Evolutionary conservation across 2,329 filamentous ascomycete species (phyloP).

Genomic region (Aspergillus tubingensis): DNA sequence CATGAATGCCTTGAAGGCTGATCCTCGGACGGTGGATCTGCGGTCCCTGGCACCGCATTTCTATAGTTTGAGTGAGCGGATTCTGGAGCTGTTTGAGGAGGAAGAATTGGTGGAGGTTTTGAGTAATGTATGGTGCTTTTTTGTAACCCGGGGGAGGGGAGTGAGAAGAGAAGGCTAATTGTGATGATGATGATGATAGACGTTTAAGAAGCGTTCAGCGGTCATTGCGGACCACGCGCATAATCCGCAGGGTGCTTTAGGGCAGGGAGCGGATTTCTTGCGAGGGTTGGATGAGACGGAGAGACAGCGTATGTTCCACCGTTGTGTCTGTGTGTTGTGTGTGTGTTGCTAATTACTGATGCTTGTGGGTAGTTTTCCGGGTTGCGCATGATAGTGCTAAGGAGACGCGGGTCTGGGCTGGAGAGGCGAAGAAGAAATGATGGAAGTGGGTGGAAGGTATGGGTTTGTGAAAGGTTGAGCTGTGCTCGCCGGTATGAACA

Average conservation of each 20-base stretch:
- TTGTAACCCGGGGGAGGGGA: neutral
- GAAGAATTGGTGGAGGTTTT: conserved; percentile 75
- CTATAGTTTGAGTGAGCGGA: conserved; percentile 79
- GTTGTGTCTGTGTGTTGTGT: neutral
- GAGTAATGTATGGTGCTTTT: conserved; percentile 46
- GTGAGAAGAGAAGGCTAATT: neutral
- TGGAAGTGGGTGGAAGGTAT: conserved; percentile 1
- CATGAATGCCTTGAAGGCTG: conserved; percentile 85
- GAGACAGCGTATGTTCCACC: conserved; percentile 56
- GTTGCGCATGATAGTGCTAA: conserved; percentile 74
- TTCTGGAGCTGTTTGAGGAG: conserved; percentile 90
- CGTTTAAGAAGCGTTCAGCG: conserved; percentile 76
- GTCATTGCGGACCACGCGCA: conserved; percentile 88
- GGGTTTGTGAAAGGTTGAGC: conserved; percentile 20
- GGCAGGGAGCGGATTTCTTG: conserved; percentile 75
- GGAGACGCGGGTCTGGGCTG: conserved; percentile 69
- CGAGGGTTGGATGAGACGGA: conserved; percentile 89
- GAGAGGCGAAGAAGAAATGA: conserved; percentile 56
- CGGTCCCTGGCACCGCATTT: conserved; percentile 83
- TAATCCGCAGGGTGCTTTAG: conserved; percentile 72
- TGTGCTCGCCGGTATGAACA: conserved; percentile 27
- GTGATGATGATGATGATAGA: conserved; percentile 45
- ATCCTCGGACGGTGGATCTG: conserved; percentile 81
- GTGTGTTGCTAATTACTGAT: conserved; percentile 19
- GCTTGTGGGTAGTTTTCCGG: conserved; percentile 60